phyloP scores from a whole-genome alignment of 495 filamentous ascomycete species.

The Annulohypoxylon stygium region DNA sequence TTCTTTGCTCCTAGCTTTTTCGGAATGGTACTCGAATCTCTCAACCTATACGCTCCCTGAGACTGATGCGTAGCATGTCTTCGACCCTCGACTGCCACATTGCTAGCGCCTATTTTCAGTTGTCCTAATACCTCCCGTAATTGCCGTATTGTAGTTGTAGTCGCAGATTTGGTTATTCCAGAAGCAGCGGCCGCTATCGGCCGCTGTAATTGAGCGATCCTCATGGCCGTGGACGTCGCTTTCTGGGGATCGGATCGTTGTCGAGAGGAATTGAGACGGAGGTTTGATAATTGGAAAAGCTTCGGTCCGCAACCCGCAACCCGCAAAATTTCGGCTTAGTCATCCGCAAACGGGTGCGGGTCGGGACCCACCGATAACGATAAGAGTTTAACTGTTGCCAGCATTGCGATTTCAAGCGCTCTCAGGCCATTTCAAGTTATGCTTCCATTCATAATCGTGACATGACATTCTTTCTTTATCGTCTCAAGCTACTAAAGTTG shows the following conservation, averaged over 20 bases:
- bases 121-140: conserved; percentile 54
- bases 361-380: conserved; percentile 34
- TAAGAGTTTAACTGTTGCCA: conserved; percentile 50
- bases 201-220: conserved; percentile 66
- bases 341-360: conserved; percentile 35
- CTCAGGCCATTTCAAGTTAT: neutral
- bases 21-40: conserved; percentile 85
- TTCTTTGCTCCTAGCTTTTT: conserved; percentile 97
- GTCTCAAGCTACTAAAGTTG: neutral
- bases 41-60: conserved; percentile 86
- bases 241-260: conserved; percentile 12
- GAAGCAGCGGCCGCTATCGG: conserved; percentile 62
- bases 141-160: conserved; percentile 46
- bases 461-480: neutral
- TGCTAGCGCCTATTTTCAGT: conserved; percentile 55
- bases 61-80: conserved; percentile 87
- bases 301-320: neutral
- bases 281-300: conserved; percentile 23
- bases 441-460: neutral
- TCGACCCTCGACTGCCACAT: conserved; percentile 59
- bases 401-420: conserved; percentile 34
- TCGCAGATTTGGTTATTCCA: conserved; percentile 51
- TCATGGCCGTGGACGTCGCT: conserved; percentile 54
- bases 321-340: conserved; percentile 61
- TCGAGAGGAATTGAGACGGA: conserved; percentile 5